Conservation (phyloP, 257 asterid genomes). For the Lantana camara region DNA sequence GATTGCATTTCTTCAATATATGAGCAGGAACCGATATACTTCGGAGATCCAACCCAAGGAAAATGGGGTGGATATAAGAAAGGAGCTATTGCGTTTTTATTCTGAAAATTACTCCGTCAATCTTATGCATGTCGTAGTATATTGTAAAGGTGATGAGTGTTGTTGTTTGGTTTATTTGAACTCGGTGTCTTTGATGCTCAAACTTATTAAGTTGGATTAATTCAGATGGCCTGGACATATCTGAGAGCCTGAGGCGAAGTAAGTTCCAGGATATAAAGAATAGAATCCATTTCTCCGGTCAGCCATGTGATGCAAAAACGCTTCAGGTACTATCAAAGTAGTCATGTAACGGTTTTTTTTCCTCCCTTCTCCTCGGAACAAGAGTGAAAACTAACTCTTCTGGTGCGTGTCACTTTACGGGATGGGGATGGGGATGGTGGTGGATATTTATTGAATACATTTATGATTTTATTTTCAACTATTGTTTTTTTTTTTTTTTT, state of each 20-base stretch:
- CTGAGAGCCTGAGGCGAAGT: constrained; percentile 70
- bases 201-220: constrained; percentile 32
- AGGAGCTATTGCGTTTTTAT: constrained; percentile 84
- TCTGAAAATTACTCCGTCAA: constrained; percentile 85
- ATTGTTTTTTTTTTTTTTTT: not conserved
- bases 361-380: not conserved
- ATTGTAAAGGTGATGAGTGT: constrained; percentile 75
- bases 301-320: constrained; percentile 77
- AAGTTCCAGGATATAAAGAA: constrained; percentile 83
- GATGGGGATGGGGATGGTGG: not conserved
- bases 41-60: constrained; percentile 85
- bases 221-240: constrained; percentile 78
- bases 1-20: not conserved
- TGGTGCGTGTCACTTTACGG: not conserved
- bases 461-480: not conserved
- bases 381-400: not conserved
- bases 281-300: constrained; percentile 74
- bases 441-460: not conserved
- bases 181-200: no score
- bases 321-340: constrained; percentile 62
- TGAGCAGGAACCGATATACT: constrained; percentile 86
- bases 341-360: not conserved
- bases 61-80: constrained; percentile 84
- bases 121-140: constrained; percentile 92
- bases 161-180: no score